Percentiles rank a stretch among this genome's conserved stretches.
These are phyloP conservation scores for Chondrus crispus DNA, from an alignment of 23 red algal species.

Conservation along the genomic window DNA sequence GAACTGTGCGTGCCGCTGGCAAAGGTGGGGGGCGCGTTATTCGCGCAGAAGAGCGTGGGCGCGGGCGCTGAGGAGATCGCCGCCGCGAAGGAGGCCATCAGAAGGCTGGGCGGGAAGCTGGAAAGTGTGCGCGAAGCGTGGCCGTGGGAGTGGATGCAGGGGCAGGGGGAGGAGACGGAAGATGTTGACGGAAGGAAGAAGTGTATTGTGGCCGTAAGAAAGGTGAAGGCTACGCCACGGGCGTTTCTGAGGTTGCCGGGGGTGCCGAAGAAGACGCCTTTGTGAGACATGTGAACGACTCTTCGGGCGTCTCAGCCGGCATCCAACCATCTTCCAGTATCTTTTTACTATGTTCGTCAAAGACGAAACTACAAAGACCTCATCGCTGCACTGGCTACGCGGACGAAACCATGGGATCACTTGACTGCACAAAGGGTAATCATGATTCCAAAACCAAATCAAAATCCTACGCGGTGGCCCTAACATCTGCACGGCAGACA, in stretches of 20 bases:
- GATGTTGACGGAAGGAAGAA: neutral
- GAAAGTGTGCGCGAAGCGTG: constrained; percentile 1
- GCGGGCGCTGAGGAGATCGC: constrained; percentile 16
- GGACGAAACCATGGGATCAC: too few species aligned
- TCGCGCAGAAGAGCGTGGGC: constrained; percentile 80
- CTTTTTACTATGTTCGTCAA: too few species aligned
- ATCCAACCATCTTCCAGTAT: too few species aligned
- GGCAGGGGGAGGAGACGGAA: neutral
- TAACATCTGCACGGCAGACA: too few species aligned
- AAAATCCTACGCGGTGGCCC: too few species aligned
- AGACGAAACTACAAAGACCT: too few species aligned
- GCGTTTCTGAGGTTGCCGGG: constrained; percentile 32
- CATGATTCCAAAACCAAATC: too few species aligned
- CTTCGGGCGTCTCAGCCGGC: too few species aligned
- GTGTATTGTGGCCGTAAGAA: constrained; percentile 29
- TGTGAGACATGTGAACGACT: neutral
- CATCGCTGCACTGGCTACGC: too few species aligned
- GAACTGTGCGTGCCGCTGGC: constrained; percentile 80
- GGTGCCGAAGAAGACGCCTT: constrained; percentile 26
- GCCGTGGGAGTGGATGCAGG: neutral
- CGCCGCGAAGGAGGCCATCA: constrained; percentile 1
- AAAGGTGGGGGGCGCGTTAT: constrained; percentile 62
- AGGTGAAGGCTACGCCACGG: constrained; percentile 27
- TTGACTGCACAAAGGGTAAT: too few species aligned
- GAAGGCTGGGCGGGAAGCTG: neutral